These are phyloP conservation scores for Cercospora zeina DNA, from an alignment of 2,329 filamentous ascomycete species.

Conservation along the genomic window DNA sequence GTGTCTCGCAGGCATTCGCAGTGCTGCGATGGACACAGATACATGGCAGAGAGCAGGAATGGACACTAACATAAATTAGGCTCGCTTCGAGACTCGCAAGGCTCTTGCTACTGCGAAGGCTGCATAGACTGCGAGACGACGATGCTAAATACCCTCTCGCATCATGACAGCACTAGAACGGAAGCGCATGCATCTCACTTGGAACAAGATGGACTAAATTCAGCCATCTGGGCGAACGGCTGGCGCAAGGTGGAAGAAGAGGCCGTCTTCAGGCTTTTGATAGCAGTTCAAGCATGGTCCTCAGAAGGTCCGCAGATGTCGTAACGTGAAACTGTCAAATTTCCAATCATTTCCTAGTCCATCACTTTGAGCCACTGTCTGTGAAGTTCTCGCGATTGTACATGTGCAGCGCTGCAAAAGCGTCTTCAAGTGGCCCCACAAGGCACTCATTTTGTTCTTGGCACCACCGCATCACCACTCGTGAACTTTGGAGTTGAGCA, in stretches of 20 bases:
- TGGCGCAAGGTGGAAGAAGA: slow-evolving; percentile 32
- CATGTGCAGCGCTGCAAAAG: slow-evolving; percentile 2
- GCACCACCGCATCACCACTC: slow-evolving; percentile 6
- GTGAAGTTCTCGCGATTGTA: slow-evolving; percentile 4
- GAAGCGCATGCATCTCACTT: slow-evolving; percentile 20
- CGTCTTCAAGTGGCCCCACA: slow-evolving; percentile 5
- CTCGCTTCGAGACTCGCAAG: slow-evolving; percentile 96
- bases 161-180: slow-evolving; percentile 25
- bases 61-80: slow-evolving; percentile 45
- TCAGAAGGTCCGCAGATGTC: slow-evolving; percentile 21
- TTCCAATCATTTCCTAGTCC: neutral
- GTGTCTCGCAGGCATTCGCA: neutral
- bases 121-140: slow-evolving; percentile 39
- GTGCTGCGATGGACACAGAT: neutral
- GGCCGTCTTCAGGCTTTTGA: slow-evolving; percentile 32
- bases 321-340: slow-evolving; percentile 24
- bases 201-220: slow-evolving; percentile 16
- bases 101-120: slow-evolving; percentile 89
- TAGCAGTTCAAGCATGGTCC: slow-evolving; percentile 33
- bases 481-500: slow-evolving; percentile 6
- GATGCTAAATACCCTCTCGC: slow-evolving; percentile 23
- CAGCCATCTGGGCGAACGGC: slow-evolving; percentile 21
- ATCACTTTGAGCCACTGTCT: neutral
- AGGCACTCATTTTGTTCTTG: slow-evolving; percentile 9
- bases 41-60: neutral